Conservation (phyloP, 1,139 yeast genomes). For the Debaryomyces coudertii region DNA sequence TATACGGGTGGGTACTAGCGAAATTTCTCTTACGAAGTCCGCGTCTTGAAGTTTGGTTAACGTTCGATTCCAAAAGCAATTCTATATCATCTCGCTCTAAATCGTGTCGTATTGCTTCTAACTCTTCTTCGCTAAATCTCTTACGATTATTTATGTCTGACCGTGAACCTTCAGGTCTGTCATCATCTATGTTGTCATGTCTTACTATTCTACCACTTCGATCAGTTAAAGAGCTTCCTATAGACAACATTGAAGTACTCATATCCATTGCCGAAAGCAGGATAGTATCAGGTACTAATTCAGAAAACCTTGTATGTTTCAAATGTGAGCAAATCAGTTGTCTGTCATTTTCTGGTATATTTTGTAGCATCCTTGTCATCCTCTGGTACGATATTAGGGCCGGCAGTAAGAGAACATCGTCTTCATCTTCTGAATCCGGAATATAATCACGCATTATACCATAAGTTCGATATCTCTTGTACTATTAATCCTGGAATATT, state of each 20-base stretch:
- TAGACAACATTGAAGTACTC: neutral
- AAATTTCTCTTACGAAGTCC: constrained; percentile 49
- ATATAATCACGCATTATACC: constrained; percentile 18
- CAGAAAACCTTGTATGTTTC: constrained; percentile 10
- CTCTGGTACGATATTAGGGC: constrained; percentile 10
- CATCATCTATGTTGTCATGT: neutral
- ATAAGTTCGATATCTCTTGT: neutral
- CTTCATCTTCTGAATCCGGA: constrained; percentile 24
- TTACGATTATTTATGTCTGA: neutral
- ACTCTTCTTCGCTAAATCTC: neutral
- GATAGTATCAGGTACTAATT: neutral
- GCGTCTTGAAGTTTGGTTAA: constrained; percentile 23
- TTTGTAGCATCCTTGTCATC: neutral
- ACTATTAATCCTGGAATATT: neutral
- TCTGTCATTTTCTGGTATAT: constrained; percentile 4
- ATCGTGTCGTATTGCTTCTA: neutral
- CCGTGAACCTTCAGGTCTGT: neutral
- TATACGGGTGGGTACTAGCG: constrained; percentile 51
- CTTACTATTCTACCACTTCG: neutral
- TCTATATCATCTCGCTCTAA: neutral
- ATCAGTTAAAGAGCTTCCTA: neutral
- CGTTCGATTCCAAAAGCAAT: neutral
- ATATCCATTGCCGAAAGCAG: no score
- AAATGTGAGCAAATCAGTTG: constrained; percentile 1
- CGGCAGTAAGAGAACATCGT: constrained; percentile 11